Evolutionary conservation across 495 filamentous ascomycete genomes (phyloP).

Genomic region (Astrocystis sublimbata): DNA sequence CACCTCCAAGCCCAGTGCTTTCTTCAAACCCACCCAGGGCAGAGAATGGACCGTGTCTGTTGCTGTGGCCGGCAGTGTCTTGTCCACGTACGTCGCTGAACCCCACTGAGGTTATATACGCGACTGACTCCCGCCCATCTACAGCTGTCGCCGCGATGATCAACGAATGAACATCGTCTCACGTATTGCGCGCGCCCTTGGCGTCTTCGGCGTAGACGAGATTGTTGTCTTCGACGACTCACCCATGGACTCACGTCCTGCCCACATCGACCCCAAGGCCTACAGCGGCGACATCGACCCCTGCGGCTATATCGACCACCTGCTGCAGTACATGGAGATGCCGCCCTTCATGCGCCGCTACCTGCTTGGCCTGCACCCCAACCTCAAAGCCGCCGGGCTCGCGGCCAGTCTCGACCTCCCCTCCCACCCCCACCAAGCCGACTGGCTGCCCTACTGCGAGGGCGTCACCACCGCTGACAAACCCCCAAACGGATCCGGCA

Average conservation of each 20-base stretch:
- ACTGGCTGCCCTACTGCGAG: slow-evolving; percentile 71
- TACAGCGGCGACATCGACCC: slow-evolving; percentile 68
- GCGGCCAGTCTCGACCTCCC: slow-evolving; percentile 75
- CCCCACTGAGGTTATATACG: no score
- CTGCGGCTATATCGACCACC: slow-evolving; percentile 67
- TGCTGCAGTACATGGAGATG: slow-evolving; percentile 73
- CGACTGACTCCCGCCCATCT: slow-evolving; percentile 14
- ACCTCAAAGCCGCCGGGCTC: slow-evolving; percentile 62
- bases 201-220: slow-evolving; percentile 78
- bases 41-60: slow-evolving; percentile 52
- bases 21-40: slow-evolving; percentile 39
- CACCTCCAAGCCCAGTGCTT: slow-evolving; percentile 34
- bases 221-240: slow-evolving; percentile 72
- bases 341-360: slow-evolving; percentile 69
- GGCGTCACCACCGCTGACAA: slow-evolving; percentile 56
- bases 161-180: slow-evolving; percentile 65
- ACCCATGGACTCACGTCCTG: slow-evolving; percentile 37
- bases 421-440: slow-evolving; percentile 65
- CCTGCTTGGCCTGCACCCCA: slow-evolving; percentile 71
- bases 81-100: slow-evolving; percentile 44
- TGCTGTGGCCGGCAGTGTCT: slow-evolving; percentile 49
- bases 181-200: slow-evolving; percentile 68
- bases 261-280: slow-evolving; percentile 44
- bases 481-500: slow-evolving; percentile 44
- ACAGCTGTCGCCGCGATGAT: slow-evolving; percentile 55